A percentile compares a stretch with the other conserved stretches of the same genome.
Evolutionary conservation across 768 basidiomycete genomes (phyloP).

Genomic region (Rhizopogon vesiculosus): DNA sequence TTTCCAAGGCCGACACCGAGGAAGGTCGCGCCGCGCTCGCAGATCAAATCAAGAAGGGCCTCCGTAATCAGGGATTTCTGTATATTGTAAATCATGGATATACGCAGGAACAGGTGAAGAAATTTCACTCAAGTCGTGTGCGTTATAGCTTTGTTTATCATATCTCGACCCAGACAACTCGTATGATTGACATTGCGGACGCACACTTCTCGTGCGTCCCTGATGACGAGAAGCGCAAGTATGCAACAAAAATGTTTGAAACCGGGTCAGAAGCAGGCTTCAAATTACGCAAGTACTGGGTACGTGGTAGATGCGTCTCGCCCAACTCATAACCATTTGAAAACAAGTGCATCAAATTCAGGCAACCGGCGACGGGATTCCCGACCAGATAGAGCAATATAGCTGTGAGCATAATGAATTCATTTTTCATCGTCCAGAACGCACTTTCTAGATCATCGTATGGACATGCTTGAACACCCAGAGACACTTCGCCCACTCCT

Average conservation of each 20-base stretch:
- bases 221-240: slow-evolving; percentile 37
- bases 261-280: slow-evolving; percentile 49
- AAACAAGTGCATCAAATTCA: slow-evolving; percentile 14
- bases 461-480: slow-evolving; percentile 24
- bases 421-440: not conserved
- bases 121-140: no score
- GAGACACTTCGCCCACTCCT: slow-evolving; percentile 22
- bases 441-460: slow-evolving; percentile 37
- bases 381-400: slow-evolving; percentile 60
- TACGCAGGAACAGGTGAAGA: no score
- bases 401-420: slow-evolving; percentile 36
- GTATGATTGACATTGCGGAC: slow-evolving; percentile 47
- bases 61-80: no score
- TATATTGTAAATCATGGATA: no score
- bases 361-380: slow-evolving; percentile 59
- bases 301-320: slow-evolving; percentile 12
- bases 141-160: not conserved
- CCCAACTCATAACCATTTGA: not conserved
- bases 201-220: slow-evolving; percentile 36
- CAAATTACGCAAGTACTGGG: slow-evolving; percentile 47
- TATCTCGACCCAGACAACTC: slow-evolving; percentile 29
- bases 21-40: no score
- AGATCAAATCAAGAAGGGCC: no score
- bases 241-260: slow-evolving; percentile 36
- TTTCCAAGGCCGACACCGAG: no score